These are phyloP conservation scores for Myriosclerotinia duriaeana DNA, from an alignment of 2,329 filamentous ascomycete species.

Conservation along the genomic window DNA sequence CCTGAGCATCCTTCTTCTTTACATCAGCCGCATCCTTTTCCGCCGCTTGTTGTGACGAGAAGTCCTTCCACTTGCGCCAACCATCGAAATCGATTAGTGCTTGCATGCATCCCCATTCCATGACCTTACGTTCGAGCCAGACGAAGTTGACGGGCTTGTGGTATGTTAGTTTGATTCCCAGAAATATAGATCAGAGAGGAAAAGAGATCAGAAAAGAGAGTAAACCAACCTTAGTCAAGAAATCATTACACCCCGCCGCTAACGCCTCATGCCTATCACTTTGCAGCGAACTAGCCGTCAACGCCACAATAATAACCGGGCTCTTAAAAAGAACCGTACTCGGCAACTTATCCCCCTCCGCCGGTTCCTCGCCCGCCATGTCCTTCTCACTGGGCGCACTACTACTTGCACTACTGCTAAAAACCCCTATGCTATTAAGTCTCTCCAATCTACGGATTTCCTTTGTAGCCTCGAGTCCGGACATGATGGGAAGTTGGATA, in stretches of 20 bases:
- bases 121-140: slow-evolving; percentile 96
- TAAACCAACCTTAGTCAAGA: slow-evolving; percentile 81
- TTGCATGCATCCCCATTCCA: slow-evolving; percentile 99
- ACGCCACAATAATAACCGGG: slow-evolving; percentile 93
- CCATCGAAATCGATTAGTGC: slow-evolving; percentile 97
- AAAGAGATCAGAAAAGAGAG: neutral
- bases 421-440: slow-evolving; percentile 89
- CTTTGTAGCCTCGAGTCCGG: slow-evolving; percentile 87
- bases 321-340: slow-evolving; percentile 81
- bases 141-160: slow-evolving; percentile 89
- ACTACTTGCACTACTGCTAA: slow-evolving; percentile 65
- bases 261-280: slow-evolving; percentile 93
- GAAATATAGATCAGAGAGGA: neutral
- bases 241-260: slow-evolving; percentile 96
- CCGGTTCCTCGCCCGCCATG: slow-evolving; percentile 45
- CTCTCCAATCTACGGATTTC: slow-evolving; percentile 89
- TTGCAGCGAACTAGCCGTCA: slow-evolving; percentile 91
- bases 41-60: slow-evolving; percentile 41
- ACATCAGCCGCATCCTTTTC: slow-evolving; percentile 35
- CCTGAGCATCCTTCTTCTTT: slow-evolving; percentile 24
- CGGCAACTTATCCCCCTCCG: slow-evolving; percentile 67
- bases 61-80: slow-evolving; percentile 96
- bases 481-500: slow-evolving; percentile 96
- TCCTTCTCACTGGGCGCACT: slow-evolving; percentile 49
- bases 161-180: slow-evolving; percentile 19